These are phyloP conservation scores for Phylloporus sp. DNA, from an alignment of 768 basidiomycete species.

Conservation along the genomic window DNA sequence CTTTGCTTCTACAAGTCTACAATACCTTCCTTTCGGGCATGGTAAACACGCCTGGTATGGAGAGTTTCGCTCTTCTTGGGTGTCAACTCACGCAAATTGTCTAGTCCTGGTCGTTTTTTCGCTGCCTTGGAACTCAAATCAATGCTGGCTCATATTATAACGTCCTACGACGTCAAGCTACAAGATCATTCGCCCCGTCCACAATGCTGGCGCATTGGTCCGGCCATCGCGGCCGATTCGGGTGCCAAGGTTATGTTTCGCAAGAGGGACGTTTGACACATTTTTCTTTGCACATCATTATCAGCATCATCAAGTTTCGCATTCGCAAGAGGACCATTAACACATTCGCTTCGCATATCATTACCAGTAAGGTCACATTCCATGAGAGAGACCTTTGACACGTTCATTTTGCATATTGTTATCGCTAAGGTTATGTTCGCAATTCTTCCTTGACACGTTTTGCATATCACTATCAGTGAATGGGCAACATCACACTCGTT, in stretches of 20 bases:
- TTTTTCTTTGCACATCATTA: neutral
- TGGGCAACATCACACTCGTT: neutral
- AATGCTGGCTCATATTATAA: constrained; percentile 11
- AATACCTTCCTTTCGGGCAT: constrained; percentile 37
- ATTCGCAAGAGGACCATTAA: neutral
- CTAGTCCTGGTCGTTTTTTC: constrained; percentile 12
- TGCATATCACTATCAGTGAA: neutral
- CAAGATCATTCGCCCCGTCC: constrained; percentile 1
- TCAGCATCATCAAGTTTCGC: neutral
- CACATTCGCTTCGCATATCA: neutral
- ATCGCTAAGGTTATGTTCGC: neutral
- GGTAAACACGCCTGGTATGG: constrained; percentile 21
- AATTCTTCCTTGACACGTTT: neutral
- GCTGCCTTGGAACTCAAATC: constrained; percentile 7
- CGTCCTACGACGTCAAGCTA: constrained; percentile 9
- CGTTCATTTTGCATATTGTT: neutral
- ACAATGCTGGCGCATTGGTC: constrained; percentile 12
- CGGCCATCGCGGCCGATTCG: constrained; percentile 3
- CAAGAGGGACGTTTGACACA: neutral
- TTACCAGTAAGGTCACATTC: neutral
- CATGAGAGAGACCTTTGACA: neutral
- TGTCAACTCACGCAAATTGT: neutral
- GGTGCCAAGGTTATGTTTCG: constrained; percentile 3
- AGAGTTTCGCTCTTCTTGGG: neutral
- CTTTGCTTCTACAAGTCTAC: constrained; percentile 32